Evolutionary conservation across 352 stramenopile genomes (phyloP).

Genomic region (Phytopythium mirpurense): DNA sequence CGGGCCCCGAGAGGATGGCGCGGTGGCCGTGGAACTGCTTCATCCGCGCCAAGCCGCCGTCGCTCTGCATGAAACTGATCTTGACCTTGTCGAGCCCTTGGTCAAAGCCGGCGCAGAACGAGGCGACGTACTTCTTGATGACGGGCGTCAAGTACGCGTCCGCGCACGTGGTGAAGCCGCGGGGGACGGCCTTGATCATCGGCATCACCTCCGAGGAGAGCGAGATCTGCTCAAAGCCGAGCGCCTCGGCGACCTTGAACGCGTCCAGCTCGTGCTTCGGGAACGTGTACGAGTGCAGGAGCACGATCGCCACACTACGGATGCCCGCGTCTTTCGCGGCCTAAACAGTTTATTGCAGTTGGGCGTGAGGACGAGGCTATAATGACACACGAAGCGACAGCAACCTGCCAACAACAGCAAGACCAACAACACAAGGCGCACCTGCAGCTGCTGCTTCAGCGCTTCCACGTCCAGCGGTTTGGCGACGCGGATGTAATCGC

Average conservation of each 20-base stretch:
- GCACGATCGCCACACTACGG: conserved; percentile 92
- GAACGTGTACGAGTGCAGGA: conserved; percentile 96
- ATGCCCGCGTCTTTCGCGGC: conserved; percentile 81
- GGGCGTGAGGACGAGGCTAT: no score
- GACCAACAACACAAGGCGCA: conserved; percentile 5
- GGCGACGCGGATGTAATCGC: conserved; percentile 85
- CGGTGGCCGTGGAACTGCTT: conserved; percentile 91
- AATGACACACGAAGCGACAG: no score
- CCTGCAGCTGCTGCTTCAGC: conserved; percentile 82
- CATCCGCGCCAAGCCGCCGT: conserved; percentile 96
- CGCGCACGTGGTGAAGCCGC: conserved; percentile 95
- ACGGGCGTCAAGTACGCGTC: conserved; percentile 98
- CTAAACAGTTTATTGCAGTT: no score
- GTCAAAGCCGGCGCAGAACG: conserved; percentile 97
- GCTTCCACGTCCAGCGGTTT: conserved; percentile 75
- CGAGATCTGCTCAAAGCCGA: conserved; percentile 94
- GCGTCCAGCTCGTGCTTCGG: conserved; percentile 91
- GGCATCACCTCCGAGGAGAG: conserved; percentile 93
- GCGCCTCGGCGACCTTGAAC: conserved; percentile 80
- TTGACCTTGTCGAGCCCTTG: conserved; percentile 83
- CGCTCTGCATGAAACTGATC: conserved; percentile 99
- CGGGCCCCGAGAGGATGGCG: conserved; percentile 92
- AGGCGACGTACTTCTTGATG: conserved; percentile 95
- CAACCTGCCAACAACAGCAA: no score
- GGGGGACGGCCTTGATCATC: conserved; percentile 97